A percentile compares a stretch with the other conserved stretches of the same genome.
These are phyloP conservation scores for Pulveroboletus sp. DNA, from an alignment of 768 basidiomycete genomes.

Conservation along the genomic window DNA sequence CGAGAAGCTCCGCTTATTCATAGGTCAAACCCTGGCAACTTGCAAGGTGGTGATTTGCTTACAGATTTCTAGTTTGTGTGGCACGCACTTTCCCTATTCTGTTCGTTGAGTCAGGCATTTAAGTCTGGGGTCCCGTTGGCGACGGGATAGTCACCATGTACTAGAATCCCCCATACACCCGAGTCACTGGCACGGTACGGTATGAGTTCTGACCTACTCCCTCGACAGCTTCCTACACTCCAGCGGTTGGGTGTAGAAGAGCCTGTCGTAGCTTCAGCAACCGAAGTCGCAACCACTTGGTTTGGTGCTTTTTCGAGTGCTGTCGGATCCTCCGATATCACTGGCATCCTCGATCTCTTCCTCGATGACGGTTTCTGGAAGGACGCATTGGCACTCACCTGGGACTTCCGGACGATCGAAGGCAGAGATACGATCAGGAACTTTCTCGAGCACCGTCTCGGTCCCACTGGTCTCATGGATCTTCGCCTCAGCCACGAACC, in stretches of 20 bases:
- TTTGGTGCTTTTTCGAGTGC: constrained; percentile 23
- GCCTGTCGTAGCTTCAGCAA: constrained; percentile 15
- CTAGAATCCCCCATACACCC: no score
- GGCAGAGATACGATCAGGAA: constrained; percentile 36
- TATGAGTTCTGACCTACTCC: constrained; percentile 20
- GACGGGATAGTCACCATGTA: no score
- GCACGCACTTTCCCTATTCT: no score
- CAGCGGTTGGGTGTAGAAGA: constrained; percentile 22
- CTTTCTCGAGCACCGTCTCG: constrained; percentile 41
- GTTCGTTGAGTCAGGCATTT: no score
- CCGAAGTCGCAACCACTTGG: constrained; percentile 24
- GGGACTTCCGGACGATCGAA: constrained; percentile 52
- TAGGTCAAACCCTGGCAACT: no score
- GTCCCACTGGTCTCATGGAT: constrained; percentile 15
- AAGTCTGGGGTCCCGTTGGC: no score
- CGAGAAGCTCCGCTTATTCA: no score
- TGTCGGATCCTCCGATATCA: constrained; percentile 15
- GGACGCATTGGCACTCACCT: constrained; percentile 52
- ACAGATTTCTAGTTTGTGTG: no score
- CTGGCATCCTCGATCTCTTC: constrained; percentile 20
- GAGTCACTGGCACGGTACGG: neutral
- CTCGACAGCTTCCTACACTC: constrained; percentile 29
- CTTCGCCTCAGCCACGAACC: constrained; percentile 19
- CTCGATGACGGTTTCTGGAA: no score
- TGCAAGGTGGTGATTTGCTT: no score